Base-by-base conservation (phyloP, 1,284 basidiomycete species). In the Thecaphora frezii region DNA sequence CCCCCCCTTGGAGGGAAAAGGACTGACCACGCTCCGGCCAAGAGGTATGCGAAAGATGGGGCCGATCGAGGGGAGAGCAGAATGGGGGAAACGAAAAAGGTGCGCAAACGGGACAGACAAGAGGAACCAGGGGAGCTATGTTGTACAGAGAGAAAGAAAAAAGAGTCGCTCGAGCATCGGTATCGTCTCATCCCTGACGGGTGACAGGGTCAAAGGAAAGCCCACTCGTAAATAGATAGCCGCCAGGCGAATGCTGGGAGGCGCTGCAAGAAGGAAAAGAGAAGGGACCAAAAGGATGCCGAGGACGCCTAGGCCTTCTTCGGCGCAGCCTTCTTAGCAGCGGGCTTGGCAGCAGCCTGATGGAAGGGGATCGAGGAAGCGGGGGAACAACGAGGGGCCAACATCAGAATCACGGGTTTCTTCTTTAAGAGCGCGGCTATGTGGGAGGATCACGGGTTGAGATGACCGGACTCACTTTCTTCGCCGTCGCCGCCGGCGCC, bases 321-420 rank as follows among this genome's bases (percentile, higher is more conserved):
- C 49, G 68, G 62, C 26, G 70, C 66, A 37, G 72, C 54, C 66
- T 71, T 75, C 76, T 78, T 79, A 37, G 74, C 61, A n/a, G 74
- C 69, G 25, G 72, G 58, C 69, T 74, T 79, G 36, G 76, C 63
- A 44, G 73, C 61, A 52, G 73, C 67, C 37, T 51, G 33, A 36
- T 36, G 33, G 12, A 36, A 16, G 18, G 33, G 16, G 5, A 36
- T 36, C 33, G 33, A 9, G 13, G 33, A 18, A 14, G 7, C 5
- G 13, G n/a, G n/a, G n/a, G n/a, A n/a, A n/a, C n/a, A n/a, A n/a
- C n/a, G n/a, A n/a, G n/a, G n/a, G n/a, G n/a, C n/a, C n/a, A n/a
- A n/a, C n/a, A n/a, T 37, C n/a, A n/a, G n/a, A n/a, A n/a, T n/a
- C n/a, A n/a, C n/a, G n/a, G n/a, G n/a, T n/a, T n/a, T n/a, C n/a